Evolutionary conservation across 23 red algal species (phyloP), one percentile per base, ranked within the genome.

Genomic region (Gracilaria gracilis): DNA sequence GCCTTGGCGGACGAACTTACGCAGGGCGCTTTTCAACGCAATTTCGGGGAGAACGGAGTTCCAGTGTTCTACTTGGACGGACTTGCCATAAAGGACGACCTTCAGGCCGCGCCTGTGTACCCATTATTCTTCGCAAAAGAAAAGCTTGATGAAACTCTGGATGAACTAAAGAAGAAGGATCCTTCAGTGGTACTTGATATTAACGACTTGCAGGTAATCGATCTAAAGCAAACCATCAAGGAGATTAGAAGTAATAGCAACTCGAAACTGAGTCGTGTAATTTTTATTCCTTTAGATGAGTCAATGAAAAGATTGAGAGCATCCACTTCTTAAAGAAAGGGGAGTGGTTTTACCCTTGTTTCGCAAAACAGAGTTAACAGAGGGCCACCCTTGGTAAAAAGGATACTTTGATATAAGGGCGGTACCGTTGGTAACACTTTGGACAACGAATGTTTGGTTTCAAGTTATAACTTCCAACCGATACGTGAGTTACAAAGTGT

Each of bases 21-120:
- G 21, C 67, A 88, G 28, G 86, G 86, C 23, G 67, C 39, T 28
- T 94, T 94, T 94, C 54, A 75, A 25, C 55, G 61, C 29, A 81
- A 31, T 51, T 95, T 95, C 73, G 93, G 93, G 17, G 79, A 80
- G 57, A 75, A 83, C 37, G 84, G 84, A 48, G 85, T 95, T 80
- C 93, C 93, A 1, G 48, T 95, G 24, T 95, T 89, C 77, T 95
- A 95, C 57, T 55, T 89, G 50, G 93, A 95, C 51, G 93, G 93
- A 25, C 86, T 95, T 42, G 93, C 93, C 25, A 39, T 95, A 29
- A 77, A 73, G 55, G 77, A 85, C 34, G 82, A 80, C 33, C 40
- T 49, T 13, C 34, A 57, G 12, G 92, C 57, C 34, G 42, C 64
- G 19, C 42, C 62, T 49, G 69, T 95, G 35, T 84, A 78, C 47